These are phyloP conservation scores for Cryptococcus hybrid DNA, from an alignment of 1,284 basidiomycete species.

Conservation along the genomic window DNA sequence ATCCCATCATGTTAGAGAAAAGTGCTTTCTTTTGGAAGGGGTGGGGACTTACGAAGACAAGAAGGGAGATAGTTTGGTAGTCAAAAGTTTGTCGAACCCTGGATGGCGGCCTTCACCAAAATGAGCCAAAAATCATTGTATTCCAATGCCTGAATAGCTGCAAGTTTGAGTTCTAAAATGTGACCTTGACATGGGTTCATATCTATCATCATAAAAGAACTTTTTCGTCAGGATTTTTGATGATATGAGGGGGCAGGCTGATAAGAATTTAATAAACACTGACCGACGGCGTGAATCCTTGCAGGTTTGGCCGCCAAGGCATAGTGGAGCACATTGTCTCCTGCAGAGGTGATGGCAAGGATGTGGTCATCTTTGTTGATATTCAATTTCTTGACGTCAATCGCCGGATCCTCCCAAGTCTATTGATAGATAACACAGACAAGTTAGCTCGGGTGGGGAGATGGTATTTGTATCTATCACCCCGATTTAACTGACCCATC, in stretches of 20 bases:
- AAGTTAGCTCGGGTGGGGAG: background rate
- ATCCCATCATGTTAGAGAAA: background rate
- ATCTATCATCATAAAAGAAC: slow-evolving; percentile 13
- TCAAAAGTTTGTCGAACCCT: slow-evolving; percentile 64
- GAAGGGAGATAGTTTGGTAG: slow-evolving; percentile 65
- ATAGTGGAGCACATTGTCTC: slow-evolving; percentile 80
- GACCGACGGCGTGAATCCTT: slow-evolving; percentile 72
- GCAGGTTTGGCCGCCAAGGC: slow-evolving; percentile 65
- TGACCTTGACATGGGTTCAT: slow-evolving; percentile 66
- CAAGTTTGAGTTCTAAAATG: slow-evolving; percentile 75
- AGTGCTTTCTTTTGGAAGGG: no score
- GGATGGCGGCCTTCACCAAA: slow-evolving; percentile 68
- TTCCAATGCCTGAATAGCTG: slow-evolving; percentile 61
- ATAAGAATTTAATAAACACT: slow-evolving; percentile 49
- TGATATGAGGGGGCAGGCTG: background rate
- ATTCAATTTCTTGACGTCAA: slow-evolving; percentile 68
- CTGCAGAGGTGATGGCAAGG: slow-evolving; percentile 74
- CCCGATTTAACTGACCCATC: slow-evolving; percentile 35
- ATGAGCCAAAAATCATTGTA: slow-evolving; percentile 70
- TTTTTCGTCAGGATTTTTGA: background rate
- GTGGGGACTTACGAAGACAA: slow-evolving; percentile 62
- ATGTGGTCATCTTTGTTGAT: slow-evolving; percentile 65
- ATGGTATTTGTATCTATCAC: background rate
- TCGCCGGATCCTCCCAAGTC: slow-evolving; percentile 79
- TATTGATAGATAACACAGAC: slow-evolving; percentile 47